A percentile compares a stretch with the other conserved stretches of the same genome.
Conservation (phyloP, 495 filamentous ascomycete species). For the Cenococcum geophilum region DNA sequence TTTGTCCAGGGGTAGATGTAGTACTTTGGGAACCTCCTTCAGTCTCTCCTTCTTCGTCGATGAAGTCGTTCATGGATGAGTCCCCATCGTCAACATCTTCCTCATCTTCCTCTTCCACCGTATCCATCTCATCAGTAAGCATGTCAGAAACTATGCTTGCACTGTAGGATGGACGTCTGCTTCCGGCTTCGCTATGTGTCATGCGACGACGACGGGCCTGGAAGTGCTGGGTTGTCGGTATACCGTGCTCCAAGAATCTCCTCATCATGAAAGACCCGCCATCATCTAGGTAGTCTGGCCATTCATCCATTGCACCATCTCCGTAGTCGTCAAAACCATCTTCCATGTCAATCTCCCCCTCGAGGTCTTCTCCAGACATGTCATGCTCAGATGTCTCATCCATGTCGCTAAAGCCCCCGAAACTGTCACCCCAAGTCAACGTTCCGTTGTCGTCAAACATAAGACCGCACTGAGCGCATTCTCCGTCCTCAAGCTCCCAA, state of each 20-base stretch:
- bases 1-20: conserved; percentile 19
- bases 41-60: conserved; percentile 17
- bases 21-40: conserved; percentile 11
- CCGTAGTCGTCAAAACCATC: conserved; percentile 30
- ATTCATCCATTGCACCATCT: conserved; percentile 24
- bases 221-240: conserved; percentile 8
- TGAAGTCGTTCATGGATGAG: conserved; percentile 37
- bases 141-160: conserved; percentile 32
- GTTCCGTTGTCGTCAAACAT: conserved; percentile 41
- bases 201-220: conserved; percentile 14
- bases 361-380: conserved; percentile 32
- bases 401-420: conserved; percentile 33
- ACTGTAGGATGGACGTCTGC: conserved; percentile 28
- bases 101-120: conserved; percentile 36
- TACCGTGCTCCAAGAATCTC: conserved; percentile 25
- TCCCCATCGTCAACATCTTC: conserved; percentile 34
- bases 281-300: conserved; percentile 21
- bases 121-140: conserved; percentile 30
- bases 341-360: conserved; percentile 35
- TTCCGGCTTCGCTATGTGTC: conserved; percentile 33
- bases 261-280: conserved; percentile 21
- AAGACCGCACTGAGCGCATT: conserved; percentile 52
- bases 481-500: conserved; percentile 58
- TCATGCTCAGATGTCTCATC: conserved; percentile 33
- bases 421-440: conserved; percentile 27